A percentile compares a stretch with the other conserved stretches of the same genome.
Conservation (phyloP, 768 basidiomycete genomes). For the Agaricus sinodeliciosus region DNA sequence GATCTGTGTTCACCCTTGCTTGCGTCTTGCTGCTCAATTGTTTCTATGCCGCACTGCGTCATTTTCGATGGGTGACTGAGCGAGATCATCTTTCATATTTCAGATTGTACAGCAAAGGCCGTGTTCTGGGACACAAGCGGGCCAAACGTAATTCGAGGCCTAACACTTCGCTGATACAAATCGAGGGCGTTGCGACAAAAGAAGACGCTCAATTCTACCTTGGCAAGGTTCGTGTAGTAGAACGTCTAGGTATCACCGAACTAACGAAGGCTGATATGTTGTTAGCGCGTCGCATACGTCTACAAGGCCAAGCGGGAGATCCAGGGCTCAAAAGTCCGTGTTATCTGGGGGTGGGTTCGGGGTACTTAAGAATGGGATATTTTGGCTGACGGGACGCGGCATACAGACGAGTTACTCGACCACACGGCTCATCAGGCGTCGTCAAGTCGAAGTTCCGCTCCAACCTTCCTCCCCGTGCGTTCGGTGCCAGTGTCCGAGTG, state of each 20-base stretch:
- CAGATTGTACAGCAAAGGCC: constrained; percentile 95
- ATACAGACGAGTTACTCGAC: constrained; percentile 81
- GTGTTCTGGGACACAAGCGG: constrained; percentile 96
- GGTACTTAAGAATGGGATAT: not conserved
- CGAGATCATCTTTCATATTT: constrained; percentile 11
- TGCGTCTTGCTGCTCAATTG: not conserved
- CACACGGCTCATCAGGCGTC: constrained; percentile 92
- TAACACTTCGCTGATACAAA: constrained; percentile 94
- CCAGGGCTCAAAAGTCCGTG: constrained; percentile 90
- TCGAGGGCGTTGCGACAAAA: constrained; percentile 92
- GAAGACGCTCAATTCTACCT: constrained; percentile 97
- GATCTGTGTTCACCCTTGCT: constrained; percentile 4
- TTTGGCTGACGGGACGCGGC: not conserved
- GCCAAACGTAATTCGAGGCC: constrained; percentile 95
- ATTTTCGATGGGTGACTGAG: constrained; percentile 12
- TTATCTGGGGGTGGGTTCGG: constrained; percentile 89
- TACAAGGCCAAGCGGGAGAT: constrained; percentile 96
- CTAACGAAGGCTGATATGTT: constrained; percentile 4
- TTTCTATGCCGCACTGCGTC: not conserved
- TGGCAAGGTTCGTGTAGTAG: constrained; percentile 71
- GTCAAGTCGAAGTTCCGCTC: constrained; percentile 95
- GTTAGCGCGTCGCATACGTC: constrained; percentile 91
- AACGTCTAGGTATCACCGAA: not conserved
- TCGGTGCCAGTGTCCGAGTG: constrained; percentile 89
- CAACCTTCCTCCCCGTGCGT: constrained; percentile 92